Percentiles rank a stretch among this genome's conserved stretches.
These are phyloP conservation scores for Prunus mume DNA, from an alignment of 306 rosid species.

Conservation along the genomic window DNA sequence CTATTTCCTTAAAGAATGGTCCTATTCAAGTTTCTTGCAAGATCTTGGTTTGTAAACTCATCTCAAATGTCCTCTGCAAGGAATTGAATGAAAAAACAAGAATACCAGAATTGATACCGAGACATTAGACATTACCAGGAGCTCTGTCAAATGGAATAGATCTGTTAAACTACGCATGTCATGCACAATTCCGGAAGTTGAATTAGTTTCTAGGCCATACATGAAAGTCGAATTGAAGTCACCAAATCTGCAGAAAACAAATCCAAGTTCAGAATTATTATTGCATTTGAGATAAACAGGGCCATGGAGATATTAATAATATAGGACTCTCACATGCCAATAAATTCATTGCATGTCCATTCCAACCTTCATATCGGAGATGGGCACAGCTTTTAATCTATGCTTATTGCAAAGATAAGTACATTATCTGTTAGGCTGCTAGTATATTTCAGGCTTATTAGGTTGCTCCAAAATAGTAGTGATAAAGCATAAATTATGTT, in stretches of 20 bases:
- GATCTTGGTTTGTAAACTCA: not conserved
- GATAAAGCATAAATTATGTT: not conserved
- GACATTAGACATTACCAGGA: constrained; percentile 1
- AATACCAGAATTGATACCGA: not conserved
- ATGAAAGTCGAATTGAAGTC: not conserved
- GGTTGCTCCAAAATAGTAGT: not conserved
- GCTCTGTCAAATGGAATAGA: not conserved
- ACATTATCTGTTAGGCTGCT: not conserved
- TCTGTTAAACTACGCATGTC: not conserved
- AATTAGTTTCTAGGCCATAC: not conserved
- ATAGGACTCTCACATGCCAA: not conserved
- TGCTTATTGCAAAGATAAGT: not conserved
- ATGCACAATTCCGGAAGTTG: not conserved
- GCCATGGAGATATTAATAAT: not conserved
- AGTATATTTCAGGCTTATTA: not conserved
- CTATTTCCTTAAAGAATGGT: not conserved
- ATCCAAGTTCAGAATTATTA: not conserved
- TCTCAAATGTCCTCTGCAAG: not conserved
- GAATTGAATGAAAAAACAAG: not conserved
- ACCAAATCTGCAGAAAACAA: not conserved
- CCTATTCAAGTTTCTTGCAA: not conserved
- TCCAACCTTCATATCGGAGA: not conserved
- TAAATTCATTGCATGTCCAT: constrained; percentile 1
- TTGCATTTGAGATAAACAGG: not conserved
- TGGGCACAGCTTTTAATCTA: not conserved